A percentile compares a stretch with the other conserved stretches of the same genome.
Evolutionary conservation across 257 asterid genomes (phyloP).

Genomic region (Nicotiana attenuata): DNA sequence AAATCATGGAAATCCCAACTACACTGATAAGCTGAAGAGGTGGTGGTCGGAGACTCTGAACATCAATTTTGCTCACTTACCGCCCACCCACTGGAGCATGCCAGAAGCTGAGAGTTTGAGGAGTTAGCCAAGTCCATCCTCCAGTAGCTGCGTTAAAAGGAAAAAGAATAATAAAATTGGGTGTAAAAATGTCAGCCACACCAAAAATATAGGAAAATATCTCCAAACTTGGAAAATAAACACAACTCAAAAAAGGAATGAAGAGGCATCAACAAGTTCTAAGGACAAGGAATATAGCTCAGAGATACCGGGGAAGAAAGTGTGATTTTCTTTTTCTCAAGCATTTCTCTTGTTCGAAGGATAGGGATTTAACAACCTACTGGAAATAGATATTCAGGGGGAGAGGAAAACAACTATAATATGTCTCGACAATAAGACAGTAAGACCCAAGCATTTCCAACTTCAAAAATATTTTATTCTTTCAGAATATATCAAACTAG

Average conservation of each 20-base stretch:
- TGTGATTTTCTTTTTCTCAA: background rate
- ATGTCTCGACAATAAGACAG: background rate
- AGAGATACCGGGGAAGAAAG: background rate
- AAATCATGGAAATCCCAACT: background rate
- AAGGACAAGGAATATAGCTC: background rate
- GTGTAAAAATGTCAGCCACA: background rate
- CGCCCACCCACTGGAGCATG: conserved; percentile 11
- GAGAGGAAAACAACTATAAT: background rate
- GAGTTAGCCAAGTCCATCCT: background rate
- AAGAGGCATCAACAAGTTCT: background rate
- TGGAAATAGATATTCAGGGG: background rate
- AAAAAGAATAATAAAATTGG: background rate
- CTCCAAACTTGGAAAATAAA: background rate
- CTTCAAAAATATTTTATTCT: background rate
- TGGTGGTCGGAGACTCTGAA: conserved; percentile 21
- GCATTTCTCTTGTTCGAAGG: background rate
- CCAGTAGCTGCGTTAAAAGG: conserved; percentile 4
- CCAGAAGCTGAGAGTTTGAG: conserved; percentile 9
- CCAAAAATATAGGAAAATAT: background rate
- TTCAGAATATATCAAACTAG: background rate
- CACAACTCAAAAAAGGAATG: background rate
- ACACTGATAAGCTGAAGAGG: background rate
- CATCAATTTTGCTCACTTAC: conserved; percentile 17
- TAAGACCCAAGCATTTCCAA: background rate
- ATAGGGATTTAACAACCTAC: background rate